Percentiles rank a stretch among this genome's conserved stretches.
These are phyloP conservation scores for Candolleomyces aberdarensis DNA, from an alignment of 768 basidiomycete species.

Conservation along the genomic window DNA sequence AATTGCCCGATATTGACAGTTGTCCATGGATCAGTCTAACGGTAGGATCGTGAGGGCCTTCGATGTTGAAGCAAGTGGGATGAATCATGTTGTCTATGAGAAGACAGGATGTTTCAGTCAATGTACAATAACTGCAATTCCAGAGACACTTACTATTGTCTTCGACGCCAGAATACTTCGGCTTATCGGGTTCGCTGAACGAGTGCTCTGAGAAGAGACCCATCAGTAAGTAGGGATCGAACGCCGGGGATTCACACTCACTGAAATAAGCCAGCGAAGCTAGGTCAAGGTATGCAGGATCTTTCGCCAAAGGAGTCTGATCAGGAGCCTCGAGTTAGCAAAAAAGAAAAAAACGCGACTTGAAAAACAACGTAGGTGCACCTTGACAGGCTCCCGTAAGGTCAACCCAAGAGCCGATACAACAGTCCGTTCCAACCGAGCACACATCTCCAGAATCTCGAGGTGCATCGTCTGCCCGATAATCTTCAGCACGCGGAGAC, in stretches of 20 bases:
- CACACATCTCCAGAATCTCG: slow-evolving; percentile 91
- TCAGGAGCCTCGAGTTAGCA: neutral
- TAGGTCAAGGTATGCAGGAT: slow-evolving; percentile 80
- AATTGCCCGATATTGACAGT: slow-evolving; percentile 77
- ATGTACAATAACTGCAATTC: neutral
- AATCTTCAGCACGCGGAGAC: slow-evolving; percentile 48
- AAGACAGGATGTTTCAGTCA: neutral
- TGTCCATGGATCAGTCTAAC: slow-evolving; percentile 84
- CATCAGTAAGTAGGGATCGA: slow-evolving; percentile 5
- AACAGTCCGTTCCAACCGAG: slow-evolving; percentile 86
- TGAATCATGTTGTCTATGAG: slow-evolving; percentile 73
- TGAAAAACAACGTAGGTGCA: slow-evolving; percentile 11
- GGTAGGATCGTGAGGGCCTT: slow-evolving; percentile 76
- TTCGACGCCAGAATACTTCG: slow-evolving; percentile 63
- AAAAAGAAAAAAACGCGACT: neutral
- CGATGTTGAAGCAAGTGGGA: slow-evolving; percentile 88
- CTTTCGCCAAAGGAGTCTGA: slow-evolving; percentile 62
- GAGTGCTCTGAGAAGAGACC: slow-evolving; percentile 55
- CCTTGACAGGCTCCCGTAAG: slow-evolving; percentile 81
- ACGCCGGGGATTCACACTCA: slow-evolving; percentile 16
- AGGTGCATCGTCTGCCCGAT: slow-evolving; percentile 72
- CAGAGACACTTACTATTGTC: slow-evolving; percentile 64
- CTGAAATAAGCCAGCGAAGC: slow-evolving; percentile 83
- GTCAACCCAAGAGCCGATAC: slow-evolving; percentile 85
- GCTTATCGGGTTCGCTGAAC: slow-evolving; percentile 87